These are phyloP conservation scores for Macrolepiota fuliginosa DNA, from an alignment of 768 basidiomycete species.

Conservation along the genomic window DNA sequence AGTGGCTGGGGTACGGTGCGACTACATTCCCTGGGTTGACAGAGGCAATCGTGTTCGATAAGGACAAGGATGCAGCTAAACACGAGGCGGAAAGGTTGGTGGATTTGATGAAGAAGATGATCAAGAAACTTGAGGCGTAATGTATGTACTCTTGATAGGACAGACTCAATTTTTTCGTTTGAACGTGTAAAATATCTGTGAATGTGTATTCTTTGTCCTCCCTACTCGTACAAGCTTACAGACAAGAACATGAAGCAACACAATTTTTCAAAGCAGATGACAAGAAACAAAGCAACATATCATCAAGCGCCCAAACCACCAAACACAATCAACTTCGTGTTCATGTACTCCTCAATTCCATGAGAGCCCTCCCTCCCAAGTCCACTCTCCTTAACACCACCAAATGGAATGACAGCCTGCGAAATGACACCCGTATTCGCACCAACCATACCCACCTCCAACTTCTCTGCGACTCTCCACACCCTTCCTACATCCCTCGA, in stretches of 20 bases:
- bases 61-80: slow-evolving; percentile 57
- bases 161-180: not conserved
- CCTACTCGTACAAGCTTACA: not conserved
- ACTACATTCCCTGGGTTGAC: slow-evolving; percentile 82
- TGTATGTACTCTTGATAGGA: not conserved
- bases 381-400: slow-evolving; percentile 90
- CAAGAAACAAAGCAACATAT: not conserved
- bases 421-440: slow-evolving; percentile 80
- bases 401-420: slow-evolving; percentile 81
- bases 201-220: not conserved
- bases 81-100: slow-evolving; percentile 58
- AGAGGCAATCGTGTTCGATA: slow-evolving; percentile 72
- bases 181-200: not conserved
- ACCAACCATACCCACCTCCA: slow-evolving; percentile 93
- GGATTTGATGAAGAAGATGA: slow-evolving; percentile 49
- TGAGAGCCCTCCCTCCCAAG: slow-evolving; percentile 80
- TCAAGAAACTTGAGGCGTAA: slow-evolving; percentile 35
- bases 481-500: slow-evolving; percentile 79
- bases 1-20: slow-evolving; percentile 81
- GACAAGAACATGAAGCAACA: not conserved
- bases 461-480: slow-evolving; percentile 91
- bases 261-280: not conserved
- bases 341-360: slow-evolving; percentile 89
- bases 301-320: slow-evolving; percentile 54
- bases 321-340: slow-evolving; percentile 76